Evolutionary conservation across 768 basidiomycete species (phyloP).

Genomic region (Dioszegia aurantiaca): DNA sequence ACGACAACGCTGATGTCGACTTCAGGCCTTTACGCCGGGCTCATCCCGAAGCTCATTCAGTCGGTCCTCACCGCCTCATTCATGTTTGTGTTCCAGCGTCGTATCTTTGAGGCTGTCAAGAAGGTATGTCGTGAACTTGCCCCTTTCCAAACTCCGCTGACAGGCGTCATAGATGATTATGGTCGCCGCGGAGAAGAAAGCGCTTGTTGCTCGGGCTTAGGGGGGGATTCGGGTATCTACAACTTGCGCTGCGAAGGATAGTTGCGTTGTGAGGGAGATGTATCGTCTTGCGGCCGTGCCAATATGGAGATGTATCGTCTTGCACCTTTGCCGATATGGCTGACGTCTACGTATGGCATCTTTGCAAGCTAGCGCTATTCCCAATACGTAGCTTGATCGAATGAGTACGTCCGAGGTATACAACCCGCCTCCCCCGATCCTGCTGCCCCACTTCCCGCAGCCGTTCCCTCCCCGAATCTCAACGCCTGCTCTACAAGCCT

Average conservation of each 20-base stretch:
- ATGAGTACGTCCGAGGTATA: slow-evolving; percentile 14
- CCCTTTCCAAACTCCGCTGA: no score
- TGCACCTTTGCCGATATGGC: no score
- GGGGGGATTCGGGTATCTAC: no score
- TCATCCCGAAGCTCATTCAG: slow-evolving; percentile 82
- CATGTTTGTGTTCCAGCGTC: slow-evolving; percentile 81
- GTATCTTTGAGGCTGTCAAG: slow-evolving; percentile 56
- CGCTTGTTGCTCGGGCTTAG: slow-evolving; percentile 12
- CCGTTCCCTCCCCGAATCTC: background rate
- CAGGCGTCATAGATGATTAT: slow-evolving; percentile 8
- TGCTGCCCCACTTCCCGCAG: background rate
- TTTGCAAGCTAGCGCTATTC: no score
- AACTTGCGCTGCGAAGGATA: background rate
- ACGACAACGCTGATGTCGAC: slow-evolving; percentile 36
- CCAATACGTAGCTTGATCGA: slow-evolving; percentile 20
- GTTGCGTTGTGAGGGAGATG: no score
- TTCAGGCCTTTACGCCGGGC: slow-evolving; percentile 79
- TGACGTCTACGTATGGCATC: no score
- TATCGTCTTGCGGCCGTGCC: no score
- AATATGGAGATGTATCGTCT: no score
- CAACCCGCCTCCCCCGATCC: background rate
- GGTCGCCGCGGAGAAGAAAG: slow-evolving; percentile 14
- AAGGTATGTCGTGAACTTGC: slow-evolving; percentile 37
- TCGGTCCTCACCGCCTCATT: slow-evolving; percentile 91
- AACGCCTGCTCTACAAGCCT: slow-evolving; percentile 22